These are phyloP conservation scores for Ceratopteris richardii DNA, from an alignment of 75 land plant species.

Conservation along the genomic window DNA sequence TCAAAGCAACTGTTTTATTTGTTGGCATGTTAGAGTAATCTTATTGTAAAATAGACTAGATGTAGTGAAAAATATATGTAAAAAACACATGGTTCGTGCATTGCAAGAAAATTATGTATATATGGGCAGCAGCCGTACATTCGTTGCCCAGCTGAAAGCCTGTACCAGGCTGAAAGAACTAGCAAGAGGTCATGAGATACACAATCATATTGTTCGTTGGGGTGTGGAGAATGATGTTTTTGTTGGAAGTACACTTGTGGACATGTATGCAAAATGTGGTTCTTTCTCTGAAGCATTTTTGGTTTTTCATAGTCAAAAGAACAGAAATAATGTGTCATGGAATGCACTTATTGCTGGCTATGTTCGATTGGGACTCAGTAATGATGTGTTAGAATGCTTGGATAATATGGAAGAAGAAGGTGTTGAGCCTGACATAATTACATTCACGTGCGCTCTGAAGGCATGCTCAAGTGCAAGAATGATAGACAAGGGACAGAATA, in stretches of 20 bases:
- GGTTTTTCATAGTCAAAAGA: constrained; percentile 24
- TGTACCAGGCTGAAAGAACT: no score
- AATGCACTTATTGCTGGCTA: constrained; percentile 29
- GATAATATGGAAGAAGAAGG: no score
- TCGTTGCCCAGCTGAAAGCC: neutral
- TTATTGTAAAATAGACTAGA: no score
- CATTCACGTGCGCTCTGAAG: neutral
- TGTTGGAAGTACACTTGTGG: no score
- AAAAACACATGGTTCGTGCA: constrained; percentile 3
- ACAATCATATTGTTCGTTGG: no score
- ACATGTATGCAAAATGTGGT: constrained; percentile 23
- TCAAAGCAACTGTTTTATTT: no score
- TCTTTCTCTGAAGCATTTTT: constrained; percentile 20
- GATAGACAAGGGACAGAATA: constrained; percentile 9
- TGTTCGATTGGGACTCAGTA: constrained; percentile 5
- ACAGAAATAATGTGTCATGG: constrained; percentile 34
- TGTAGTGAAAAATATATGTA: no score
- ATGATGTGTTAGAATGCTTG: no score
- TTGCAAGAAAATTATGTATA: constrained; percentile 8
- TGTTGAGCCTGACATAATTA: neutral
- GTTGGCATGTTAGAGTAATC: no score
- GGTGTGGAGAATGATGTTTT: no score
- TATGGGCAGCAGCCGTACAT: neutral
- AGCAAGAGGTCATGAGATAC: no score
- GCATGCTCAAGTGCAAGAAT: constrained; percentile 5